Base-by-base conservation (phyloP, 2,329 filamentous ascomycete species). In the Curvularia verruculosa region DNA sequence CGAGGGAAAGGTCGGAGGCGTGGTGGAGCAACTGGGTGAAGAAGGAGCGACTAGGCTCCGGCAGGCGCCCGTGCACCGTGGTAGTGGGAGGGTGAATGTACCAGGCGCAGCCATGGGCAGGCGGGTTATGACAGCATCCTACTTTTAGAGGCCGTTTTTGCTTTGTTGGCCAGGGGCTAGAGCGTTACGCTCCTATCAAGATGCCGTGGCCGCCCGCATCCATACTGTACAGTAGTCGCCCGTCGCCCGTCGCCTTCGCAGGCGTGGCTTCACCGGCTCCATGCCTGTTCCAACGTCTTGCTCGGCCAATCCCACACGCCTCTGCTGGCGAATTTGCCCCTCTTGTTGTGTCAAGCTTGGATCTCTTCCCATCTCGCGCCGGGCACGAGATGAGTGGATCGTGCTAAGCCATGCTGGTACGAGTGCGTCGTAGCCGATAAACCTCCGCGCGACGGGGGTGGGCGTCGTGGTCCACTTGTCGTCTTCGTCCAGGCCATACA, bases 111-210 rank as follows among this genome's bases (percentile, higher is more conserved):
- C 69, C 69, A 73, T 72, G 54, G 45, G 61, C 60, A 44, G 61
- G 61, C 54, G 60, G 61, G 55, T 45, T 58, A 73, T 70, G 72
- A 73, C 69, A 67, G 59, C 69, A 73, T 70, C 61, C 71, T 73
- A 73, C 66, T 69, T 70, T 71, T 72, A 69, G 68, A 67, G 59
- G 60, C 58, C 54, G 59, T 61, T 59, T 58, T 60, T 64, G 60
- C 61, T 60, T 57, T 60, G 57, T 58, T 58, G 61, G 63, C 59
- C 61, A 65, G 64, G 66, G 66, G 66, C 63, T 63, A 59, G 61
- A 60, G 47, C 52, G 56, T 61, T 53, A 34, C 54, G 40, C 54
- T 54, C 55, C 53, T 56, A 57, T 61, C 57, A 53, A 51, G 40
- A 36, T 49, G 52, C 55, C 49, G 56, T 64, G 60, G 60, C 63